These are phyloP conservation scores for Cornus kousa DNA, from an alignment of 148 eudicot species.

Conservation along the genomic window DNA sequence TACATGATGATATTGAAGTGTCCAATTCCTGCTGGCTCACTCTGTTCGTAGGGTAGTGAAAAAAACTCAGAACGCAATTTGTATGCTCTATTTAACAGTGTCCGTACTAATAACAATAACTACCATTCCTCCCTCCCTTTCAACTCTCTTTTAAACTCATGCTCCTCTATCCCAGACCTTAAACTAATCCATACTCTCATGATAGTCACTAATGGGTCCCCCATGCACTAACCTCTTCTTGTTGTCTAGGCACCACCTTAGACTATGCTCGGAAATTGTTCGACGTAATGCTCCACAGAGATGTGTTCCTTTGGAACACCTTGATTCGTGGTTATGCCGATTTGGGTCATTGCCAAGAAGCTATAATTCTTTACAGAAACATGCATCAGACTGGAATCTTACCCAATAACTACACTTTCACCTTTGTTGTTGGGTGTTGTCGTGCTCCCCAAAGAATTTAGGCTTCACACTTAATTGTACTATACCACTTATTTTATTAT, in stretches of 20 bases:
- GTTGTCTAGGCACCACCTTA: slow-evolving; percentile 6
- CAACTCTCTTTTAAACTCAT: slow-evolving; percentile 11
- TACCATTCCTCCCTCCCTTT: slow-evolving; percentile 2
- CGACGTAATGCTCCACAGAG: slow-evolving; percentile 8
- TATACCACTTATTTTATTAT: no score
- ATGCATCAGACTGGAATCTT: slow-evolving; percentile 19
- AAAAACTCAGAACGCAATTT: no score
- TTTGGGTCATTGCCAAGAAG: slow-evolving; percentile 14
- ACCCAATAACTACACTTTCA: slow-evolving; percentile 23
- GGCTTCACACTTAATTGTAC: no score
- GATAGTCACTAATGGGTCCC: background rate
- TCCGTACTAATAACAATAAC: no score
- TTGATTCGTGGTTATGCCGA: slow-evolving; percentile 21
- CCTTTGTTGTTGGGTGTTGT: slow-evolving; percentile 18
- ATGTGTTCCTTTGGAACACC: slow-evolving; percentile 19
- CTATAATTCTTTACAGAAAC: slow-evolving; percentile 10
- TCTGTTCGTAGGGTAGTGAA: no score
- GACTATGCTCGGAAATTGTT: slow-evolving; percentile 34
- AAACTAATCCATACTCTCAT: slow-evolving; percentile 16
- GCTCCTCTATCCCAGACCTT: slow-evolving; percentile 17
- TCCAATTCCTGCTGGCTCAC: no score
- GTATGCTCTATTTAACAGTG: no score
- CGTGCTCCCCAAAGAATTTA: background rate
- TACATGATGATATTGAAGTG: no score
- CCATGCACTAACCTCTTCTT: background rate